phyloP scores from a whole-genome alignment of 148 eudicot genomes.

The Fagopyrum esculentum region DNA sequence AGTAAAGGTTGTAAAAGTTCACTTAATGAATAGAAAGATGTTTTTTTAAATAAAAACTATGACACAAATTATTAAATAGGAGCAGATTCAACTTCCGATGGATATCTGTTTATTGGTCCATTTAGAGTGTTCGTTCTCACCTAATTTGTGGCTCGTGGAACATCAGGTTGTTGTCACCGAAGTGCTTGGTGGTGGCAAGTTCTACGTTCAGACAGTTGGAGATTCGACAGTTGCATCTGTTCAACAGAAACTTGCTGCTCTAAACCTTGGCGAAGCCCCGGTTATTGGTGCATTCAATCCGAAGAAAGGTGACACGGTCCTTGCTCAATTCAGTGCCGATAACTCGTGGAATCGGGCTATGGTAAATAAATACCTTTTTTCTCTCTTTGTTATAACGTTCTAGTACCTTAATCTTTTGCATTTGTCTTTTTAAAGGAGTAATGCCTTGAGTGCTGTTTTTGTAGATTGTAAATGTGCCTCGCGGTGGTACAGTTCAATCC shows the following conservation, averaged over 20 bases:
- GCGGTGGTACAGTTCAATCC: conserved; percentile 49
- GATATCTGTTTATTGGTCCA: not conserved
- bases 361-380: conserved; percentile 34
- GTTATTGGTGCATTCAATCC: conserved; percentile 70
- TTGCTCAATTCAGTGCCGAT: conserved; percentile 83
- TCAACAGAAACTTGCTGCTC: conserved; percentile 76
- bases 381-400: not conserved
- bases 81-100: not conserved
- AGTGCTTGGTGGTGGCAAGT: conserved; percentile 78
- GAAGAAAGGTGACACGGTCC: conserved; percentile 80
- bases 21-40: not conserved
- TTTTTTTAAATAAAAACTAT: not conserved
- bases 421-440: not conserved
- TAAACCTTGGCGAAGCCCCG: conserved; percentile 67
- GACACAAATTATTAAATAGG: not conserved
- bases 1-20: not conserved
- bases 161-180: conserved; percentile 79
- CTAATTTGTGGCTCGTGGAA: not conserved
- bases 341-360: conserved; percentile 94
- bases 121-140: conserved; percentile 7
- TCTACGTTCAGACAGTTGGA: conserved; percentile 70
- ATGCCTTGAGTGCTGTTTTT: not conserved
- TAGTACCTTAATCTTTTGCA: not conserved
- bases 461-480: conserved; percentile 56
- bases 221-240: conserved; percentile 66